phyloP scores from a whole-genome alignment of 2,329 filamentous ascomycete genomes.

The Balansia obtecta region DNA sequence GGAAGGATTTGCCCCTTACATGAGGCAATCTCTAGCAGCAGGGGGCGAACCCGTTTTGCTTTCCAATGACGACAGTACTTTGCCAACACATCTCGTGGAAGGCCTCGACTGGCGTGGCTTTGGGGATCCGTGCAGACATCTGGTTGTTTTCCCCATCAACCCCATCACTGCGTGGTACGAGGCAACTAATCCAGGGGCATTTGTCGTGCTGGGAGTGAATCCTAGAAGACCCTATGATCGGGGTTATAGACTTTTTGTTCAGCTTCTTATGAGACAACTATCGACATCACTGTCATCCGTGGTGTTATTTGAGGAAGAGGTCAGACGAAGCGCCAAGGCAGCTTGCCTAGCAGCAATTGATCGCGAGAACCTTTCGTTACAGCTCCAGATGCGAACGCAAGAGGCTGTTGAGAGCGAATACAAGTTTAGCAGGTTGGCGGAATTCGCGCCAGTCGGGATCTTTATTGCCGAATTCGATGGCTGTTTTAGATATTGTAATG shows the following conservation, averaged over 20 bases:
- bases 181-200: conserved; percentile 34
- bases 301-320: conserved; percentile 59
- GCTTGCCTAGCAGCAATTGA: conserved; percentile 7
- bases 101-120: conserved; percentile 52
- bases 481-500: conserved; percentile 46
- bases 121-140: conserved; percentile 49
- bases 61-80: conserved; percentile 33
- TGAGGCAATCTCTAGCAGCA: conserved; percentile 26
- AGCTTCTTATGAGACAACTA: conserved; percentile 40
- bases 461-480: conserved; percentile 65
- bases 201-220: conserved; percentile 59
- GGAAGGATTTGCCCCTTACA: conserved; percentile 24
- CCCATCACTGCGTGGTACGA: conserved; percentile 6
- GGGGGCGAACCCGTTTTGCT: conserved; percentile 26
- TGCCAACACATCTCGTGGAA: conserved; percentile 45
- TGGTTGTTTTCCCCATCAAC: conserved; percentile 55
- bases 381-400: conserved; percentile 6
- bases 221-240: conserved; percentile 60
- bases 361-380: conserved; percentile 5
- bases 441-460: conserved; percentile 71
- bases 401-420: conserved; percentile 7
- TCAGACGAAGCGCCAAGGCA: conserved; percentile 37
- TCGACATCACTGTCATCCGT: conserved; percentile 59
- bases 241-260: conserved; percentile 58
- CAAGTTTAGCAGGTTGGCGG: conserved; percentile 67